A percentile compares a stretch with the other conserved stretches of the same genome.
Evolutionary conservation across 2,329 filamentous ascomycete species (phyloP).

Genomic region (Pseudogymnoascus sp.): DNA sequence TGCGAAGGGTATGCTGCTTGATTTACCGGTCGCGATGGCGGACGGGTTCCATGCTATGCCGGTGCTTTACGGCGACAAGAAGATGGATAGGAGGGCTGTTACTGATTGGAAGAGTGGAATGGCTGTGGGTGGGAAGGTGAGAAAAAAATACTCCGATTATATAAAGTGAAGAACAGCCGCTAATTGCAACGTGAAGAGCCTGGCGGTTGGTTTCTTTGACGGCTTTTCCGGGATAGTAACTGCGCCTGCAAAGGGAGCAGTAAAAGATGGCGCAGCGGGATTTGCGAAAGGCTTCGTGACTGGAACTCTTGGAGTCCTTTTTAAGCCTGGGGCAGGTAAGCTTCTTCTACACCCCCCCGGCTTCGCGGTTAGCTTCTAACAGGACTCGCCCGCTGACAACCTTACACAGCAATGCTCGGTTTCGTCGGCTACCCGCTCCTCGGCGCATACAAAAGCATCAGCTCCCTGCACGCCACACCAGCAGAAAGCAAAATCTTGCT

Average conservation of each 20-base stretch:
- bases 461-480: no score
- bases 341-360: no score
- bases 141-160: constrained; percentile 60
- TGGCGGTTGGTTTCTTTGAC: constrained; percentile 67
- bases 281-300: constrained; percentile 8
- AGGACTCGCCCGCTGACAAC: no score
- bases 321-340: constrained; percentile 9
- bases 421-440: no score
- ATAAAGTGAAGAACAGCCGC: constrained; percentile 57
- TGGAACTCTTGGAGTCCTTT: constrained; percentile 9
- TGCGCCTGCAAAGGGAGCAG: no score
- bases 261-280: background rate
- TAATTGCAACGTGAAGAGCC: constrained; percentile 37
- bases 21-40: constrained; percentile 15
- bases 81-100: background rate
- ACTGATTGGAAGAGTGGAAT: constrained; percentile 22
- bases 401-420: no score
- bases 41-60: constrained; percentile 16
- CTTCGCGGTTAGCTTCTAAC: no score
- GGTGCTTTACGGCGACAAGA: constrained; percentile 10
- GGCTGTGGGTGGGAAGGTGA: constrained; percentile 54
- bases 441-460: no score
- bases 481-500: no score
- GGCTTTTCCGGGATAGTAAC: constrained; percentile 45
- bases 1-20: constrained; percentile 25